A percentile compares a stretch with the other conserved stretches of the same genome.
These are phyloP conservation scores for Sarcodon sp. DNA, from an alignment of 768 basidiomycete genomes.

Conservation along the genomic window DNA sequence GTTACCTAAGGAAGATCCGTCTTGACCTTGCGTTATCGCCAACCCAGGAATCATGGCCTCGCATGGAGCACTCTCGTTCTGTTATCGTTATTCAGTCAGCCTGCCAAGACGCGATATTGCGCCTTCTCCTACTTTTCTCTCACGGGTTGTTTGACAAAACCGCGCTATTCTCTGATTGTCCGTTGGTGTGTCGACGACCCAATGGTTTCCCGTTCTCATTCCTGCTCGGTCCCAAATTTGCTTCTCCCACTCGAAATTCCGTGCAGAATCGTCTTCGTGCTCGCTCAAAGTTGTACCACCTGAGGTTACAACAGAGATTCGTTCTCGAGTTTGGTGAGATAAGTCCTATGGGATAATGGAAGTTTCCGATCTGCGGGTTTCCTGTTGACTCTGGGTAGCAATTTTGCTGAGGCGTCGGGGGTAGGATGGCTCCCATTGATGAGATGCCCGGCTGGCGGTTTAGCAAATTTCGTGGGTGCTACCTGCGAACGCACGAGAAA, in stretches of 20 bases:
- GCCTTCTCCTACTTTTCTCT: not conserved
- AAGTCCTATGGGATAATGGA: no score
- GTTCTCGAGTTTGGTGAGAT: not conserved
- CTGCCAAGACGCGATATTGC: not conserved
- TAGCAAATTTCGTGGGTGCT: no score
- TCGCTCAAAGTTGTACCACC: not conserved
- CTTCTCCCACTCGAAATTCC: not conserved
- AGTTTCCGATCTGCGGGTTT: no score
- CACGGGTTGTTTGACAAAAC: not conserved
- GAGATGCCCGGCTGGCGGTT: no score
- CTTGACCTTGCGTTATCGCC: not conserved
- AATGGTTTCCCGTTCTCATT: not conserved
- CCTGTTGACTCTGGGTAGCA: no score
- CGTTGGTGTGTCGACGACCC: not conserved
- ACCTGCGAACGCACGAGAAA: no score
- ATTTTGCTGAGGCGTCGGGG: no score
- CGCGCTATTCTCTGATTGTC: not conserved
- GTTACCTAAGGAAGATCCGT: not conserved
- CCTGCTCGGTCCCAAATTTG: not conserved
- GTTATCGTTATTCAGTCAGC: not conserved
- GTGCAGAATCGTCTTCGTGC: not conserved
- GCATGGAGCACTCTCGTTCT: not conserved
- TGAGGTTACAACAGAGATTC: constrained; percentile 1
- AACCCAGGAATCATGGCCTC: not conserved
- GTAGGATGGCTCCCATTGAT: no score